phyloP scores from a whole-genome alignment of 1,284 basidiomycete genomes.

The Gomphus sp. region DNA sequence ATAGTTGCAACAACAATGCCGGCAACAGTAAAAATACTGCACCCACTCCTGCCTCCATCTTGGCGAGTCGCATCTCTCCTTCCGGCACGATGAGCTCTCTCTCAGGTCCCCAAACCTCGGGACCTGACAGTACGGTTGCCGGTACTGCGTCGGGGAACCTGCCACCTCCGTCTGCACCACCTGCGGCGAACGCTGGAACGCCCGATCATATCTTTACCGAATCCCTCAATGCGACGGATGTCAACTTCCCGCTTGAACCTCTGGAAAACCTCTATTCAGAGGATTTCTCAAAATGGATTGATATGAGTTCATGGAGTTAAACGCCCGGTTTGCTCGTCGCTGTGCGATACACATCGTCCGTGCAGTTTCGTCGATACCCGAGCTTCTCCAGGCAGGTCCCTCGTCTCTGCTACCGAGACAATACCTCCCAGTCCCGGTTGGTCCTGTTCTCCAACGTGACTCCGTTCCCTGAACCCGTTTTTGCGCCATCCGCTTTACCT shows the following conservation, averaged over 20 bases:
- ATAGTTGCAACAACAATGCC: slow-evolving; percentile 31
- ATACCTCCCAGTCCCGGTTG: neutral
- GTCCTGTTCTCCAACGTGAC: neutral
- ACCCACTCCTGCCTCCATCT: slow-evolving; percentile 33
- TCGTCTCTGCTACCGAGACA: neutral
- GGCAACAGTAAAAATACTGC: slow-evolving; percentile 31
- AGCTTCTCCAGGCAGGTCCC: neutral
- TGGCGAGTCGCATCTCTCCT: slow-evolving; percentile 22
- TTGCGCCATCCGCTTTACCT: neutral
- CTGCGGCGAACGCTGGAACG: neutral
- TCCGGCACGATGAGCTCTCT: slow-evolving; percentile 7
- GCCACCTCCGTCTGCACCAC: slow-evolving; percentile 12
- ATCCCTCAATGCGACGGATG: slow-evolving; percentile 6
- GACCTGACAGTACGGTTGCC: neutral
- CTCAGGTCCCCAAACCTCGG: slow-evolving; percentile 8
- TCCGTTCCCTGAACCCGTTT: too few relatives aligned
- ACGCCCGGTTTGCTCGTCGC: neutral
- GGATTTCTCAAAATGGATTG: slow-evolving; percentile 8
- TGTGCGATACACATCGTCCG: too few relatives aligned
- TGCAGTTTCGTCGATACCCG: too few relatives aligned
- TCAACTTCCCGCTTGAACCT: neutral
- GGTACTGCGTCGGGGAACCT: neutral
- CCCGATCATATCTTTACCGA: neutral
- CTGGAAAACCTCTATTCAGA: neutral
- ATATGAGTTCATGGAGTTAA: slow-evolving; percentile 3